phyloP scores from a whole-genome alignment of 1,284 basidiomycete genomes.

The Sporisorium exsertum region DNA sequence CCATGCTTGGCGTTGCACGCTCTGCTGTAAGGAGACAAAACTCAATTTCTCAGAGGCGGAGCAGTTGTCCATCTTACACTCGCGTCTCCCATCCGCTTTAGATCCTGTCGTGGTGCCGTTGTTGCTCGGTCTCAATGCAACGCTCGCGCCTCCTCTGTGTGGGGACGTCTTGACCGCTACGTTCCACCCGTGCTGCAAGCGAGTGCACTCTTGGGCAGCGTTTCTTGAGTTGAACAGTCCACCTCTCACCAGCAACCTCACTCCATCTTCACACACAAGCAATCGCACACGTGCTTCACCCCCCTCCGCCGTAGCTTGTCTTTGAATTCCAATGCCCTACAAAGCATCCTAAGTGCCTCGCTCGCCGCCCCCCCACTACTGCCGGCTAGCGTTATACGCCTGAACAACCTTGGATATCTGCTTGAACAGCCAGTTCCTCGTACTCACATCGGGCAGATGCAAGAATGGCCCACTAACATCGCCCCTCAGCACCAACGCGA shows the following conservation, averaged over 20 bases:
- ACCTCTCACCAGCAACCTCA: too few relatives aligned
- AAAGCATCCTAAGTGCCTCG: too few relatives aligned
- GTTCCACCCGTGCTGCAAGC: too few relatives aligned
- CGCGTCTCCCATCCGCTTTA: background rate
- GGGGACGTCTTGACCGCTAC: too few relatives aligned
- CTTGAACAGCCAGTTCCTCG: constrained; percentile 74
- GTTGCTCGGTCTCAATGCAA: too few relatives aligned
- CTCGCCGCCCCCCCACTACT: too few relatives aligned
- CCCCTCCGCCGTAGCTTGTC: background rate
- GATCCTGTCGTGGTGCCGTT: too few relatives aligned
- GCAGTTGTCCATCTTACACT: background rate
- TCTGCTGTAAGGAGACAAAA: background rate
- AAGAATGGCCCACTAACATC: constrained; percentile 74
- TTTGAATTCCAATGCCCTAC: background rate
- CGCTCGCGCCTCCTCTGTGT: too few relatives aligned
- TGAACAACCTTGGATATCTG: constrained; percentile 70
- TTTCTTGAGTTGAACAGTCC: too few relatives aligned
- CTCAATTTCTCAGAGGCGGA: background rate
- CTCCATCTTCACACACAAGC: background rate
- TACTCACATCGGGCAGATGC: constrained; percentile 72
- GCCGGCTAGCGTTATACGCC: constrained; percentile 48
- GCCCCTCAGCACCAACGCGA: constrained; percentile 75
- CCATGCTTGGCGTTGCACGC: too few relatives aligned
- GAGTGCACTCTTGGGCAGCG: too few relatives aligned
- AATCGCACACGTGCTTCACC: background rate